A percentile compares a stretch with the other conserved stretches of the same genome.
phyloP scores from a whole-genome alignment of 164 flowering plant species.

The Kingdonia uniflora region DNA sequence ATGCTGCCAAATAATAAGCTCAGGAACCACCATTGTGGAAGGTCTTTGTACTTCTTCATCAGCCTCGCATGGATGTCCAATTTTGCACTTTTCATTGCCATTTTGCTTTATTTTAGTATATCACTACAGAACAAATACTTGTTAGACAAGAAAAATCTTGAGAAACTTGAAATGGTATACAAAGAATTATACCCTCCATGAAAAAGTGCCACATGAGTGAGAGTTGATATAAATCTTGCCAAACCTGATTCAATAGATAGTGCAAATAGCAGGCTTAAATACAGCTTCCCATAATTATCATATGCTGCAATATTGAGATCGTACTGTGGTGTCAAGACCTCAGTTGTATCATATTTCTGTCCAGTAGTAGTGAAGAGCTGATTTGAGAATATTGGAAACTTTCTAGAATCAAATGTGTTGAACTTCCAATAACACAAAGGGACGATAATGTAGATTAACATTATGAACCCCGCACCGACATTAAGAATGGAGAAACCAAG shows the following conservation, averaged over 20 bases:
- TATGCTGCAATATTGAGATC: no score
- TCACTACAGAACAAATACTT: constrained; percentile 34
- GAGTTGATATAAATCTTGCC: constrained; percentile 76
- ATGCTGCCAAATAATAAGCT: no score
- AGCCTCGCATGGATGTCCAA: constrained; percentile 65
- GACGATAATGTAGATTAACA: constrained; percentile 81
- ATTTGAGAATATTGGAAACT: constrained; percentile 89
- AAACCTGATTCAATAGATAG: constrained; percentile 91
- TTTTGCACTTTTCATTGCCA: no score
- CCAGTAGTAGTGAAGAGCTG: no score
- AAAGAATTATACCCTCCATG: no score
- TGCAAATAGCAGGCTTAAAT: no score
- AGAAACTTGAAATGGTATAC: no score
- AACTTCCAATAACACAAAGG: constrained; percentile 84
- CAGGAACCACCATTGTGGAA: no score
- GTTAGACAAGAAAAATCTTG: background rate
- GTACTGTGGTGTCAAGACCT: constrained; percentile 68
- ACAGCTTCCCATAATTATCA: no score
- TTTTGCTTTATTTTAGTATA: no score
- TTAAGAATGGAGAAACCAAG: constrained; percentile 70
- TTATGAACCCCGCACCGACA: constrained; percentile 43
- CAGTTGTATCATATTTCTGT: no score
- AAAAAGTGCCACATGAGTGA: no score
- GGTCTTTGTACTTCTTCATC: constrained; percentile 30
- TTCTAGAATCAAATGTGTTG: constrained; percentile 71